Evolutionary conservation across 208 protist species (phyloP), one percentile per base, ranked within the genome.

Genomic region (Crithidia thermophila): DNA sequence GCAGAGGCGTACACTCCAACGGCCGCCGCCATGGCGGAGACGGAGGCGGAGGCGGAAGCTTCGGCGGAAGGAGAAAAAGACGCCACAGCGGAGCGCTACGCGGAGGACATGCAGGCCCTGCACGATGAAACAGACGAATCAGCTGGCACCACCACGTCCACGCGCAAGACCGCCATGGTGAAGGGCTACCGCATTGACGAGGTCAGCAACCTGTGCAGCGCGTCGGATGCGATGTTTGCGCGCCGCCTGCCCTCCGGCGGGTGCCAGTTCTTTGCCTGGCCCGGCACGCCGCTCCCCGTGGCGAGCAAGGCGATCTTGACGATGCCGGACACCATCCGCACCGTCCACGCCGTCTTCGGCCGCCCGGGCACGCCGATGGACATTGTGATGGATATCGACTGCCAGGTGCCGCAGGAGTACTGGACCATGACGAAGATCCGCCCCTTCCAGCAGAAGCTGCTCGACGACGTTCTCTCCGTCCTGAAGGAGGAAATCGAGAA

Each of bases 261-360:
- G 25, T 95, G 87, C 57, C 90, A 95, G 72, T 95, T 93, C 79
- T 95, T 95, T 61, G 87, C 90, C 3, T 95, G 90, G 90, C 90
- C 90, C 2, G 90, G 90, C 23, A 93, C 87, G 1, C 73, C 87
- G 47, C 76, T 92, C 36, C 40, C 63, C 16, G 79, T 89, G 25
- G 87, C 90, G 45, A 88, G 84, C 53, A 67, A 71, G 36, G 90
- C 87, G 2, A 91, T 95, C 34, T 51, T 87, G 18, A 87, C 82
- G 21, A 95, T 95, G 90, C 90, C 90, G 25, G 90, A 93, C 39
- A 90, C 82, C 0, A 93, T 95, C 50, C 86, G 87, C 67, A 95
- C 90, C 14, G 90, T 95, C 10, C 90, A 95, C 62, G 78, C 85
- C 27, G 85, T 95, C 36, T 95, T 95, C 79, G 90, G 90, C 11